Conservation (phyloP, 2,329 filamentous ascomycete species). For the Alternaria sp. region DNA sequence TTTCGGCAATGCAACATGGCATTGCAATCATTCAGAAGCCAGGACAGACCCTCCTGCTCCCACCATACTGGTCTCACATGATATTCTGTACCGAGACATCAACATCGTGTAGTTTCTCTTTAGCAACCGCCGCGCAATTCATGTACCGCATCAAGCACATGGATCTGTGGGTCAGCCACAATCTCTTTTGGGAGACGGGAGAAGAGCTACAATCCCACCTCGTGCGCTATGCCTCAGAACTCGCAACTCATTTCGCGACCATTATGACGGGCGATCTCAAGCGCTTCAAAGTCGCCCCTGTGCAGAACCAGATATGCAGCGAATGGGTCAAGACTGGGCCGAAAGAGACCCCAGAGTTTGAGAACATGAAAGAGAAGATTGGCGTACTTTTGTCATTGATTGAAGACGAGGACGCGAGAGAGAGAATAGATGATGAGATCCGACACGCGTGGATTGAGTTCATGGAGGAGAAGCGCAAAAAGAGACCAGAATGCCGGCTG, state of each 20-base stretch:
- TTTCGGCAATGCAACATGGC: conserved; percentile 9
- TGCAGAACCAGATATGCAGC: conserved; percentile 3
- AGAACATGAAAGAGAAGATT: conserved; percentile 10
- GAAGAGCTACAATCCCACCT: conserved; percentile 1
- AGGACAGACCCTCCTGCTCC: conserved; percentile 12
- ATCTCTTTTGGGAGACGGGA: neutral
- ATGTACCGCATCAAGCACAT: conserved; percentile 6
- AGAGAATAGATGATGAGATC: conserved; percentile 9
- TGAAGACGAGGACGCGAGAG: neutral
- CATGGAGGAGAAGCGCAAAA: conserved; percentile 7
- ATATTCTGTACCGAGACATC: conserved; percentile 6
- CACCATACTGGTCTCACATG: conserved; percentile 15
- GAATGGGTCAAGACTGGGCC: neutral
- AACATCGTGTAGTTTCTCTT: conserved; percentile 8
- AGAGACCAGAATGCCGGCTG: conserved; percentile 8
- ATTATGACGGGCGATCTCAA: conserved; percentile 5
- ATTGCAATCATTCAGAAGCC: conserved; percentile 21
- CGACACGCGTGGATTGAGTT: conserved; percentile 6
- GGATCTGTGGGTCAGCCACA: neutral
- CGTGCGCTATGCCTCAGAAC: neutral
- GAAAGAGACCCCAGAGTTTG: neutral
- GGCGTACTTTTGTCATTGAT: neutral
- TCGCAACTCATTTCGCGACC: conserved; percentile 1
- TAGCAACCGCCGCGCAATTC: conserved; percentile 8
- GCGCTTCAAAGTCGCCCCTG: neutral